Evolutionary conservation across 2,329 filamentous ascomycete species (phyloP).

Genomic region (Pseudonectria foliicola): DNA sequence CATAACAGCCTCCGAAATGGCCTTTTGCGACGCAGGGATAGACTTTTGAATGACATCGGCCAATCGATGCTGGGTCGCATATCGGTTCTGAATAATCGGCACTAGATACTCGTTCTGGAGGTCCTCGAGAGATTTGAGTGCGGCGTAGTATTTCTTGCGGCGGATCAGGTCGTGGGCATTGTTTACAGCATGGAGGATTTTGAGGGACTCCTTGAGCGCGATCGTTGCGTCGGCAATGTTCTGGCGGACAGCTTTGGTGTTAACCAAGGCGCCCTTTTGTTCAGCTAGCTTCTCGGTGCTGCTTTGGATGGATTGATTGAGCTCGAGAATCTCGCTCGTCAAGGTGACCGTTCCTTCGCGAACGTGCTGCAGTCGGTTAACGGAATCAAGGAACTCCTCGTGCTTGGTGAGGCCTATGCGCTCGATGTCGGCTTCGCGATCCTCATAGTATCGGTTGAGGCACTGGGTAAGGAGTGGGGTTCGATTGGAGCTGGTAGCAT

Average conservation of each 20-base stretch:
- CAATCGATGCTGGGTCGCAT: slow-evolving; percentile 89
- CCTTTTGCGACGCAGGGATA: slow-evolving; percentile 83
- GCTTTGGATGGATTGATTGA: slow-evolving; percentile 90
- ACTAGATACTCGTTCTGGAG: slow-evolving; percentile 89
- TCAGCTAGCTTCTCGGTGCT: slow-evolving; percentile 91
- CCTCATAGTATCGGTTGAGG: slow-evolving; percentile 64
- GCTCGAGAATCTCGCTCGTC: slow-evolving; percentile 81
- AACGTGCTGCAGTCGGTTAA: slow-evolving; percentile 88
- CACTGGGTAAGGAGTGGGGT: slow-evolving; percentile 69
- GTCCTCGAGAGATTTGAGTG: slow-evolving; percentile 88
- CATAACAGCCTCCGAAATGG: slow-evolving; percentile 96
- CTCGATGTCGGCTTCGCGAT: slow-evolving; percentile 88
- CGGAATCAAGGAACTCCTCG: slow-evolving; percentile 89
- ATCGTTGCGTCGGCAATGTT: slow-evolving; percentile 92
- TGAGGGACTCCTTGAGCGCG: slow-evolving; percentile 82
- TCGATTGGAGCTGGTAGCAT: slow-evolving; percentile 71
- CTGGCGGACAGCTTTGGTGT: slow-evolving; percentile 84
- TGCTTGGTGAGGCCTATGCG: slow-evolving; percentile 91
- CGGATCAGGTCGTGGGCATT: slow-evolving; percentile 85
- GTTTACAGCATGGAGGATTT: slow-evolving; percentile 87
- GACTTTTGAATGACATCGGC: slow-evolving; percentile 95
- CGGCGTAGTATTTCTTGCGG: slow-evolving; percentile 93
- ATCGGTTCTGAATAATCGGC: slow-evolving; percentile 66
- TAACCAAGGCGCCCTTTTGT: slow-evolving; percentile 90
- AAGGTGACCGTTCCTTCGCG: slow-evolving; percentile 83